phyloP scores from a whole-genome alignment of 192 early-diverging fungal genomes.

The Backusella parvicylindrica region DNA sequence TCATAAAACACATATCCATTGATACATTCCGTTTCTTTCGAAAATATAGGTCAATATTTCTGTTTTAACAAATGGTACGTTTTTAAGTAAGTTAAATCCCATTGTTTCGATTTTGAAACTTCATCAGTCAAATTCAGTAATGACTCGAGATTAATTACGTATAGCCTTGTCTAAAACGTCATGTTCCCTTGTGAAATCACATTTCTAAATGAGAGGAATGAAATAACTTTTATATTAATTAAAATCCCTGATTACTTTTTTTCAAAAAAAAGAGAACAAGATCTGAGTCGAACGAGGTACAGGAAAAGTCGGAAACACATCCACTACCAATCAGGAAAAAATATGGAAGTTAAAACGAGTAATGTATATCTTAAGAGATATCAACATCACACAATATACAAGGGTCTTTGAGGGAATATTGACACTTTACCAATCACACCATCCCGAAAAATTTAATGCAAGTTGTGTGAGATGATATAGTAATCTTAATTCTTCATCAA shows the following conservation, averaged over 20 bases:
- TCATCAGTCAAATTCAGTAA: not conserved
- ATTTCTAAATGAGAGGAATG: not conserved
- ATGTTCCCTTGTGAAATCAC: not conserved
- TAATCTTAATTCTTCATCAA: too few species aligned
- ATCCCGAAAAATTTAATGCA: not conserved
- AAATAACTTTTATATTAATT: too few species aligned
- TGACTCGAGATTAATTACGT: not conserved
- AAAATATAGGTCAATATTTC: not conserved
- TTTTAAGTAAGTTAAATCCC: not conserved
- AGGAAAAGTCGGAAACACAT: not conserved
- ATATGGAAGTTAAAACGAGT: not conserved
- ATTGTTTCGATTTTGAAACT: not conserved
- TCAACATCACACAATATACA: not conserved
- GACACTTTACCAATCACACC: not conserved
- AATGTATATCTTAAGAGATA: not conserved
- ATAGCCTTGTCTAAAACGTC: not conserved
- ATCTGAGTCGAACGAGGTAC: not conserved
- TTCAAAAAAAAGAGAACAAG: not conserved
- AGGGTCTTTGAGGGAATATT: not conserved
- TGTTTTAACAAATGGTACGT: not conserved
- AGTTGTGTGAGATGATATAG: too few species aligned
- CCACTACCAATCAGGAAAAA: not conserved
- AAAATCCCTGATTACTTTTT: too few species aligned
- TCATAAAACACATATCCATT: not conserved
- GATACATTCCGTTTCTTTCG: not conserved